Percentiles rank a stretch among this genome's conserved stretches.
Evolutionary conservation across 192 early-diverging fungal genomes (phyloP).

Genomic region (Mortierella antarctica): DNA sequence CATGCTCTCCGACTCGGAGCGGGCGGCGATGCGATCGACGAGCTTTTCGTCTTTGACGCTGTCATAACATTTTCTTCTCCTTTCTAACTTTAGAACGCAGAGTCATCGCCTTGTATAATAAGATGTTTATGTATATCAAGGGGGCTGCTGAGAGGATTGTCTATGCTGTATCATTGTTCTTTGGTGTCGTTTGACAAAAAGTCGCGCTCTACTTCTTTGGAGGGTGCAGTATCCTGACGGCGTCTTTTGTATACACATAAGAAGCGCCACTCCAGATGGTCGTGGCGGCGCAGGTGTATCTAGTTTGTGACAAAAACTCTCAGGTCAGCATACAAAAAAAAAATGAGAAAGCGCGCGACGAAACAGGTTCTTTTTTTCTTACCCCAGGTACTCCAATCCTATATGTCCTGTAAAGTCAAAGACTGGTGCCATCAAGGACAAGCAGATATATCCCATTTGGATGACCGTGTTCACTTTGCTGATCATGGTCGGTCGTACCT

Average conservation of each 20-base stretch:
- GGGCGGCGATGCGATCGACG: constrained; percentile 17
- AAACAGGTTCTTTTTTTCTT: constrained; percentile 9
- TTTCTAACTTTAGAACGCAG: background rate
- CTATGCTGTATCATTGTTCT: background rate
- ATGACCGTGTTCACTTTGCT: constrained; percentile 93
- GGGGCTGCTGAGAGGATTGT: background rate
- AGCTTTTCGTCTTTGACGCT: background rate
- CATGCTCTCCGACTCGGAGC: constrained; percentile 33
- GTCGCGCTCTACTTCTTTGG: constrained; percentile 22
- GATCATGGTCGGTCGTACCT: constrained; percentile 88
- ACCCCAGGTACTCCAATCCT: constrained; percentile 74
- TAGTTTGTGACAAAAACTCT: constrained; percentile 32
- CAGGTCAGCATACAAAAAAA: constrained; percentile 5
- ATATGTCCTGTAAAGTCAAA: constrained; percentile 71
- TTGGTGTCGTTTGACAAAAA: background rate
- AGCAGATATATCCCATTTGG: constrained; percentile 85
- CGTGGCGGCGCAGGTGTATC: constrained; percentile 78
- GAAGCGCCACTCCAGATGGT: constrained; percentile 83
- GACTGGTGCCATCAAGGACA: constrained; percentile 77
- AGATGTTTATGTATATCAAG: too few species aligned
- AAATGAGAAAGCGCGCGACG: background rate
- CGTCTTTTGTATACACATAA: constrained; percentile 79
- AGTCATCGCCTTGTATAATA: background rate
- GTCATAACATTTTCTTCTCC: constrained; percentile 1
- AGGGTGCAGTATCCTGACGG: constrained; percentile 73